Evolutionary conservation across 495 filamentous ascomycete species (phyloP), one percentile per base, ranked within the genome.

Genomic region (Aspergillus olivimuriae): DNA sequence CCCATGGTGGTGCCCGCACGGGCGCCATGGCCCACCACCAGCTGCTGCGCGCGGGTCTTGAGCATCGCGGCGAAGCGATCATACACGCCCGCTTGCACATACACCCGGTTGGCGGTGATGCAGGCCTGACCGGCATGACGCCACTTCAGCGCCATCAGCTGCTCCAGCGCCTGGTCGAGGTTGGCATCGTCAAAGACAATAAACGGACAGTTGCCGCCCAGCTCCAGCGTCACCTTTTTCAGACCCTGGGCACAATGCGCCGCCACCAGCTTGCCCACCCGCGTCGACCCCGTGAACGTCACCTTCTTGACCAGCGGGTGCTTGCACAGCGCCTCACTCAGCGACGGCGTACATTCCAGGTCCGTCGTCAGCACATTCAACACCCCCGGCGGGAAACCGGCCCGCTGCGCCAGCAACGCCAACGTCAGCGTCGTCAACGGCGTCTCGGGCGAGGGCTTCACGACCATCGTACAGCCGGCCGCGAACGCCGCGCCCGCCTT

Each of bases 141-240:
- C 73, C 82, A 86, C 50, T 86, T 86, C 26, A 78, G 67, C 1
- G 71, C 60, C 48, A 83, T 79, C 14, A 82, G 70, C 37, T 73
- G 74, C 17, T 75, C 68, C 7, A 81, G 62, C 3, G 83, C 80
- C 39, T 76, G 68, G 14, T 84, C 74, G 12, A 86, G 62, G 41
- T 86, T 78, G 15, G 83, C 83, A 56, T 88, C 84, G 37, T 85
- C 78, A 52, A 88, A 87, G 5, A 87, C 75, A 33, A 87, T 67
- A 61, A 85, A 85, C 0, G 83, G 84, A 34, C 82, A 84, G 58
- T 88, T 87, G 4, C 84, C 84, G 21, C 84, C 84, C 18, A 88
- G 72, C 60, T 88, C 84, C 22, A 87, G 76, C 2, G 79, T 83
- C 9, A 84, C 57, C 49, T 87, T 88, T 66, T 86, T 87, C 39